These are phyloP conservation scores for Kitagawia praeruptora DNA, from an alignment of 129 eudicot genomes.

Conservation along the genomic window DNA sequence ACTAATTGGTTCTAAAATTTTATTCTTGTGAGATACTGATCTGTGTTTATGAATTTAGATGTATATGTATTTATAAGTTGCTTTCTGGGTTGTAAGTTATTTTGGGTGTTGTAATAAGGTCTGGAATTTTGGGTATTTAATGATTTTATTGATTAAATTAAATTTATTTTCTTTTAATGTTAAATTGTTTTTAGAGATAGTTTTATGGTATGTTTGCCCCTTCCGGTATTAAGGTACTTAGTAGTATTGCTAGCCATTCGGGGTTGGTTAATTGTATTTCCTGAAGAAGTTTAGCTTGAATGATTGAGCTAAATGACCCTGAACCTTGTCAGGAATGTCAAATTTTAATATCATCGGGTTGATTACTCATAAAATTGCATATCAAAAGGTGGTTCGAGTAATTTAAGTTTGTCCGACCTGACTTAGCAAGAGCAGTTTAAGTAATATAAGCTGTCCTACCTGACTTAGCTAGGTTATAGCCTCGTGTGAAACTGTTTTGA, in stretches of 20 bases:
- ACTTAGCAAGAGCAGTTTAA: background rate
- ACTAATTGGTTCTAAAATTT: background rate
- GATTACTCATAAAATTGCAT: background rate
- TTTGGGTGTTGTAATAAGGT: background rate
- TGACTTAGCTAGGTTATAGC: background rate
- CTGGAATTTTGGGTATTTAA: background rate
- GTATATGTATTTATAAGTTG: background rate
- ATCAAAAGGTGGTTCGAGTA: background rate
- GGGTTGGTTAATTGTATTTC: background rate
- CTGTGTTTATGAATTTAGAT: background rate
- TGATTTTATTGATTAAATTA: background rate
- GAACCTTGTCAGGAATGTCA: background rate
- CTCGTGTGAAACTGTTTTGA: background rate
- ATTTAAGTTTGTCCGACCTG: background rate
- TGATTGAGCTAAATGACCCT: background rate
- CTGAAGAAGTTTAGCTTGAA: background rate
- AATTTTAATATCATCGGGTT: background rate
- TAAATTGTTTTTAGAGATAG: background rate
- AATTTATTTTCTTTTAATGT: background rate
- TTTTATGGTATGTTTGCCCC: background rate
- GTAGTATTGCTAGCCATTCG: background rate
- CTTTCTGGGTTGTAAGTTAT: background rate
- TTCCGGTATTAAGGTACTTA: background rate
- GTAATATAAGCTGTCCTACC: background rate
- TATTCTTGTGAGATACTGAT: background rate